phyloP scores from a whole-genome alignment of 148 eudicot genomes.

The Mesembryanthemum crystallinum region DNA sequence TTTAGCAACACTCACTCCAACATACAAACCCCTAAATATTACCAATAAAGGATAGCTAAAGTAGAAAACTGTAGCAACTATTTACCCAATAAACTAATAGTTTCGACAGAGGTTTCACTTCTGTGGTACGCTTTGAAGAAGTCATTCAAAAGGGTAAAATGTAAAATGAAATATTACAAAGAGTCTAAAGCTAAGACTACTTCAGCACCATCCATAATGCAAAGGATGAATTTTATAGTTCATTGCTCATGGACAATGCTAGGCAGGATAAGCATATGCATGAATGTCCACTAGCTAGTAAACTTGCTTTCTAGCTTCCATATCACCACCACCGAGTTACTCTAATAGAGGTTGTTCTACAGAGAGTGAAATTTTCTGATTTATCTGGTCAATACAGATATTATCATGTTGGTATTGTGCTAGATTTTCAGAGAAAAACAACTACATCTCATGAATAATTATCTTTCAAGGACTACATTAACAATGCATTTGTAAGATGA shows the following conservation, averaged over 20 bases:
- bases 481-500: background rate
- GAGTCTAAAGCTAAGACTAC: background rate
- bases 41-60: background rate
- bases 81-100: background rate
- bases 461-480: background rate
- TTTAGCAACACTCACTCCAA: constrained; percentile 7
- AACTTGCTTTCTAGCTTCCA: background rate
- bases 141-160: background rate
- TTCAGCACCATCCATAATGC: background rate
- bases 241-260: background rate
- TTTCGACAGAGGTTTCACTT: background rate
- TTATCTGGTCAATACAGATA: background rate
- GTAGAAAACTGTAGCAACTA: background rate
- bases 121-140: background rate
- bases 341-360: background rate
- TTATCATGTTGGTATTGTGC: background rate
- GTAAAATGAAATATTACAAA: background rate
- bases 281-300: background rate
- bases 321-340: background rate
- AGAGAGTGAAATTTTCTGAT: too few relatives aligned
- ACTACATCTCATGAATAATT: too few relatives aligned
- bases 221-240: too few relatives aligned
- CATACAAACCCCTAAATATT: background rate
- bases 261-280: background rate
- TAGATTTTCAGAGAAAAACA: background rate